A percentile compares a stretch with the other conserved stretches of the same genome.
Conservation (phyloP, 495 filamentous ascomycete genomes). For the Usnea hakonensis region DNA sequence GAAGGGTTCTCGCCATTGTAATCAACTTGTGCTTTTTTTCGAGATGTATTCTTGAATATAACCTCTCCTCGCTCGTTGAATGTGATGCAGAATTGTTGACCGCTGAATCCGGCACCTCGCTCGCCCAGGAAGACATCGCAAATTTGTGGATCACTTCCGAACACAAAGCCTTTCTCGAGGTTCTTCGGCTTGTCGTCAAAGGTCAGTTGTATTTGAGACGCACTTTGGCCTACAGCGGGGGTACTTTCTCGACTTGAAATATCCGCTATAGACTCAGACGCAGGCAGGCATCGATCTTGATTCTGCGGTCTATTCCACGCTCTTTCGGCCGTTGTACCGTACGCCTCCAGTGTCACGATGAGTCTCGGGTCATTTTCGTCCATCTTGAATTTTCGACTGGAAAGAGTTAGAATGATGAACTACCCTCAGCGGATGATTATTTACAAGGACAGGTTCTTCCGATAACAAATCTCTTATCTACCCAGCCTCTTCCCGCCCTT, state of each 20-base stretch:
- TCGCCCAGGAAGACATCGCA: too few species aligned
- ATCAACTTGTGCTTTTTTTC: slow-evolving; percentile 5
- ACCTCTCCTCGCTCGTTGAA: too few species aligned
- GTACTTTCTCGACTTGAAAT: slow-evolving; percentile 8
- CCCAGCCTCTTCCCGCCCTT: neutral
- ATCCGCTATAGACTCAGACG: neutral
- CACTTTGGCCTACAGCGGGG: neutral
- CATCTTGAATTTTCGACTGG: neutral
- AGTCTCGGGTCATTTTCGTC: neutral
- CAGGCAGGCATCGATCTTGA: slow-evolving; percentile 7
- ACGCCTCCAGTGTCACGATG: slow-evolving; percentile 1
- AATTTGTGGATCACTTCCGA: too few species aligned
- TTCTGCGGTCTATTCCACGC: slow-evolving; percentile 7
- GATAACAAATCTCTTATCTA: too few species aligned
- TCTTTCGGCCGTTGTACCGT: slow-evolving; percentile 7
- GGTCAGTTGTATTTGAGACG: slow-evolving; percentile 3
- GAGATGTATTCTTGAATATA: too few species aligned
- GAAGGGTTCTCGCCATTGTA: slow-evolving; percentile 11
- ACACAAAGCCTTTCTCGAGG: too few species aligned
- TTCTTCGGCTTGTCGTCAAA: neutral
- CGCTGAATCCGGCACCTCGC: too few species aligned
- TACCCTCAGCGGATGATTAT: neutral
- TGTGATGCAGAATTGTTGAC: too few species aligned
- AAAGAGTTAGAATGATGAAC: neutral
- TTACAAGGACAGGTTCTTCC: neutral